Conservation (phyloP, 2,329 filamentous ascomycete species). For the Fusarium mundagurra region DNA sequence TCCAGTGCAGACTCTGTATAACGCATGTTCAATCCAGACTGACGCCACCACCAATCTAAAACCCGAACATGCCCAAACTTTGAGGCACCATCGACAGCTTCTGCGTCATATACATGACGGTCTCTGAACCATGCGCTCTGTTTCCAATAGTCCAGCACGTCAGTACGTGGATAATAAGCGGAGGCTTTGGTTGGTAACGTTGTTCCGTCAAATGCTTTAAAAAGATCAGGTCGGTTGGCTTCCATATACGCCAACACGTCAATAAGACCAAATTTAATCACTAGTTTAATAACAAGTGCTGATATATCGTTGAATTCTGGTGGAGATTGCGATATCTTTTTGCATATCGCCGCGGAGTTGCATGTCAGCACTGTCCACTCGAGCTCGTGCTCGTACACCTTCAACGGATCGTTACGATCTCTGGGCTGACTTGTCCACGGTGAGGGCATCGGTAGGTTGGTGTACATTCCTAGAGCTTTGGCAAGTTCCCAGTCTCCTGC, state of each 20-base stretch:
- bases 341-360: slow-evolving; percentile 75
- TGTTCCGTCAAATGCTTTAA: slow-evolving; percentile 86
- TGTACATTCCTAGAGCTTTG: slow-evolving; percentile 81
- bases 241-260: slow-evolving; percentile 77
- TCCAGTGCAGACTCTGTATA: slow-evolving; percentile 91
- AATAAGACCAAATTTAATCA: slow-evolving; percentile 89
- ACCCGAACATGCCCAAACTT: slow-evolving; percentile 86
- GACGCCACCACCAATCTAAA: slow-evolving; percentile 91
- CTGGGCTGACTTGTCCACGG: slow-evolving; percentile 74
- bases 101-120: slow-evolving; percentile 81
- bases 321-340: slow-evolving; percentile 76
- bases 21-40: slow-evolving; percentile 77
- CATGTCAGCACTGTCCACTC: slow-evolving; percentile 86
- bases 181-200: slow-evolving; percentile 90
- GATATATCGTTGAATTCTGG: slow-evolving; percentile 78
- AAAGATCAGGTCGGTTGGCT: slow-evolving; percentile 73
- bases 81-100: slow-evolving; percentile 88
- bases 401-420: slow-evolving; percentile 70
- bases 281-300: slow-evolving; percentile 83
- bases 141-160: slow-evolving; percentile 92
- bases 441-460: slow-evolving; percentile 75
- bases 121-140: slow-evolving; percentile 83
- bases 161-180: slow-evolving; percentile 82
- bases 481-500: slow-evolving; percentile 92
- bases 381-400: slow-evolving; percentile 79